Percentiles rank a stretch among this genome's conserved stretches.
phyloP scores from a whole-genome alignment of 2,329 filamentous ascomycete genomes.

The Celoporthe dispersa region DNA sequence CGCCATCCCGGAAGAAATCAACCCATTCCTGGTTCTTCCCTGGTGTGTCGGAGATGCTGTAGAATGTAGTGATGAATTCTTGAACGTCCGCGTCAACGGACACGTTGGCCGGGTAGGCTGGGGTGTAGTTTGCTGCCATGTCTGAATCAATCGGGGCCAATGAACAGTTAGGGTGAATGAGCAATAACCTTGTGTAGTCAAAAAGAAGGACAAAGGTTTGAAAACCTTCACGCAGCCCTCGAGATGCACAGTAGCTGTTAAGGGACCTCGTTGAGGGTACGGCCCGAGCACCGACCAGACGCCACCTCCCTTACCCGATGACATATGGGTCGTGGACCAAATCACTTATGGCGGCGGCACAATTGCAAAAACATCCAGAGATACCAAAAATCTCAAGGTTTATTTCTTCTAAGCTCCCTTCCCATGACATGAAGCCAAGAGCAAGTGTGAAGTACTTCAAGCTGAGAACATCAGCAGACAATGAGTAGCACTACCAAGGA shows the following conservation, averaged over 20 bases:
- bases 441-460: not conserved
- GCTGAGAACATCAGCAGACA: not conserved
- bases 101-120: conserved; percentile 36
- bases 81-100: conserved; percentile 33
- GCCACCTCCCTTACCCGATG: conserved; percentile 4
- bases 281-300: conserved; percentile 5
- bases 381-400: no score
- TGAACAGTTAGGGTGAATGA: not conserved
- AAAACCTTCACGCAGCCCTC: not conserved
- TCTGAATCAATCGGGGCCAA: not conserved
- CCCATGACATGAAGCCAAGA: not conserved
- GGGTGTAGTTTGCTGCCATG: conserved; percentile 34
- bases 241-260: not conserved
- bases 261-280: not conserved
- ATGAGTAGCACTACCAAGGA: not conserved
- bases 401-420: not conserved
- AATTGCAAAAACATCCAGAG: not conserved
- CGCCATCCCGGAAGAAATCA: conserved; percentile 46
- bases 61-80: conserved; percentile 50
- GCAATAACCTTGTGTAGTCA: not conserved
- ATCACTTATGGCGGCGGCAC: not conserved
- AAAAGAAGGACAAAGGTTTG: not conserved
- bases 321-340: not conserved
- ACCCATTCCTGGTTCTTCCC: conserved; percentile 50
- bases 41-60: conserved; percentile 47